These are phyloP conservation scores for Ambrosia trifida DNA, from an alignment of 129 eudicot genomes.

Conservation along the genomic window DNA sequence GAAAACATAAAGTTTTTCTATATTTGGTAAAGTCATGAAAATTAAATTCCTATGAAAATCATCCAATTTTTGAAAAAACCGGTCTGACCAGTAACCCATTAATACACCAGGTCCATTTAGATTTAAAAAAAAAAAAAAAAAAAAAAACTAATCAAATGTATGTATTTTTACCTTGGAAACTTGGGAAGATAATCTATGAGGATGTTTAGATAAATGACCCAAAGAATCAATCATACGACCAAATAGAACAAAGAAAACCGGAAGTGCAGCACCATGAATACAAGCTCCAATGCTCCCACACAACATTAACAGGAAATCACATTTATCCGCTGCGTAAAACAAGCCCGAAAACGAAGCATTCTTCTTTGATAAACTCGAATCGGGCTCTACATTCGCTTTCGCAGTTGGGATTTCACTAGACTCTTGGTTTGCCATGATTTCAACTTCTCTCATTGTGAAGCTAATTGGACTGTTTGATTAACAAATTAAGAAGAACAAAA, in stretches of 20 bases:
- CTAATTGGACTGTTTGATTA: conserved; percentile 5
- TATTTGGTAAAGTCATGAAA: too few species aligned
- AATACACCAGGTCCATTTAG: too few species aligned
- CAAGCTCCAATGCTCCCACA: conserved; percentile 76
- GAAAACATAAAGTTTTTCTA: too few species aligned
- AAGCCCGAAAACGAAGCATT: conserved; percentile 48
- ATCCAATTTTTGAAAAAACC: too few species aligned
- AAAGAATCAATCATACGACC: conserved; percentile 79
- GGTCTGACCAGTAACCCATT: too few species aligned
- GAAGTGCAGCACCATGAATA: conserved; percentile 84
- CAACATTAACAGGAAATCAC: conserved; percentile 68
- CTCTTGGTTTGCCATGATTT: conserved; percentile 36
- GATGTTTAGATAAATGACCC: conserved; percentile 65
- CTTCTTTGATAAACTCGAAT: conserved; percentile 30
- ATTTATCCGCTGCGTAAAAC: conserved; percentile 69
- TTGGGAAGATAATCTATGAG: conserved; percentile 55
- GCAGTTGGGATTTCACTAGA: conserved; percentile 30
- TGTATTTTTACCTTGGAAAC: conserved; percentile 55
- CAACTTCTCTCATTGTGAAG: conserved; percentile 53
- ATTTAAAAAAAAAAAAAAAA: too few species aligned
- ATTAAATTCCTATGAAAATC: too few species aligned
- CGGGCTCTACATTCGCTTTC: conserved; percentile 28
- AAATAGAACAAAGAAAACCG: conserved; percentile 68
- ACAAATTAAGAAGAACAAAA: too few species aligned
- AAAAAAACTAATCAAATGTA: too few species aligned